Evolutionary conservation across 768 basidiomycete genomes (phyloP).

Genomic region (Cyclocybe cylindracea): DNA sequence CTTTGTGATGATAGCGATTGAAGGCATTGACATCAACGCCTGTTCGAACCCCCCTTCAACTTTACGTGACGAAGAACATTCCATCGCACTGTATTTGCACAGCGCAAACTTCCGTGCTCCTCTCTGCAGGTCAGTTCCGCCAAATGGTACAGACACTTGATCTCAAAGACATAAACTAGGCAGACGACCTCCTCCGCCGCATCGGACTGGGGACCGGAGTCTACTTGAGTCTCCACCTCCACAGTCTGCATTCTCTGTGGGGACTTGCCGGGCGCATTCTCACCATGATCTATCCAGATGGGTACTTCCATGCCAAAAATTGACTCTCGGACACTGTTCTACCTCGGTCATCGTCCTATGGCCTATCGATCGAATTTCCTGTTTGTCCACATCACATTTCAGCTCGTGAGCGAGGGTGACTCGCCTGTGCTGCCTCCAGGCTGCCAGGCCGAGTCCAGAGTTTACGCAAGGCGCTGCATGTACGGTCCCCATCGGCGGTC

Average conservation of each 20-base stretch:
- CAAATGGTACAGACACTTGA: no score
- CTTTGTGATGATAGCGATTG: neutral
- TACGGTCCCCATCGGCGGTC: no score
- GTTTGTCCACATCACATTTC: slow-evolving; percentile 8
- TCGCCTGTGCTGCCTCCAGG: neutral
- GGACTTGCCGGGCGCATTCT: slow-evolving; percentile 8
- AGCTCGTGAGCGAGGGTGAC: neutral
- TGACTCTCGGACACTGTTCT: neutral
- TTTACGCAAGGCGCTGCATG: no score
- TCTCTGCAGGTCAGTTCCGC: no score
- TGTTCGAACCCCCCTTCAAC: no score
- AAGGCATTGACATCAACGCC: neutral
- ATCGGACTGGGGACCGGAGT: neutral
- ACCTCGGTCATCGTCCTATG: slow-evolving; percentile 6
- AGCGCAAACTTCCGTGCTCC: no score
- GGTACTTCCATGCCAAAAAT: neutral
- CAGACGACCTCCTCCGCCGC: neutral
- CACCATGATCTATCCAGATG: slow-evolving; percentile 9
- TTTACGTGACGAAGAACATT: no score
- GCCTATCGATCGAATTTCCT: slow-evolving; percentile 5
- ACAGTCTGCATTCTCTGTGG: neutral
- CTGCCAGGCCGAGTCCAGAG: neutral
- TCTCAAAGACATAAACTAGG: no score
- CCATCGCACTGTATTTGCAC: no score
- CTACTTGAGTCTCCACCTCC: slow-evolving; percentile 1